Evolutionary conservation across 129 eudicot genomes (phyloP), one percentile per base, ranked within the genome.

Genomic region (Gnaphalium uliginosum): DNA sequence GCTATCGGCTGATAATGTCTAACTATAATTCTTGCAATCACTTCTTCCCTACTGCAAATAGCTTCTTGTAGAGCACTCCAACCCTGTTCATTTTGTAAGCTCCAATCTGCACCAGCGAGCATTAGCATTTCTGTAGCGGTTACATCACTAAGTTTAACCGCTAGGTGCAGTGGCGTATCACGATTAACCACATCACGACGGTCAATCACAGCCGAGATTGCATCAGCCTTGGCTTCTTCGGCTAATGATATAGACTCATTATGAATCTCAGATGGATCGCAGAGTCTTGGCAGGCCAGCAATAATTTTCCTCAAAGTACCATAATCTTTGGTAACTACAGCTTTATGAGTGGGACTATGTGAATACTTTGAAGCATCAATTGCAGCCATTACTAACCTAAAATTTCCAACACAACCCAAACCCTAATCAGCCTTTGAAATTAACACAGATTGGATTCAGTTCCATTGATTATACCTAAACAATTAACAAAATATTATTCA

Each of bases 21-120:
- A 37, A 88, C 97, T 24, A 92, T 92, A 56, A 81, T 86, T 71
- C 71, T 87, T 0, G 96, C 97, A 66, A 92, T 85, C 6, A 63
- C 76, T 84, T 92, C 97, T 63, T 87, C 89, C 22, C 88, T 77
- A 68, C 79, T 89, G 18, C 97, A 92, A 4, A 92, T 86, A 0
- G 97, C 97, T 76, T 92, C 97, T 76, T 92, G 97, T 10, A 92
- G 65, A 0, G 97, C 93, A 74, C 92, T 92, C 97, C 97, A 92
- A 5, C 97, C 97, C 33, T 87, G 91, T 46, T 89, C 97, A 51
- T 92, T 92, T 68, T 92, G 97, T 81, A 92, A 79, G 68, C 97
- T 92, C 96, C 96, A 89, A 84, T 92, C 93, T 1, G 97, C 93
- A 50, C 97, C 97, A 6, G 93, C 96, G 17, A 84, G 81, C 96